phyloP scores from a whole-genome alignment of 371 early-diverging fungal species.

The Mucor ambiguus region DNA sequence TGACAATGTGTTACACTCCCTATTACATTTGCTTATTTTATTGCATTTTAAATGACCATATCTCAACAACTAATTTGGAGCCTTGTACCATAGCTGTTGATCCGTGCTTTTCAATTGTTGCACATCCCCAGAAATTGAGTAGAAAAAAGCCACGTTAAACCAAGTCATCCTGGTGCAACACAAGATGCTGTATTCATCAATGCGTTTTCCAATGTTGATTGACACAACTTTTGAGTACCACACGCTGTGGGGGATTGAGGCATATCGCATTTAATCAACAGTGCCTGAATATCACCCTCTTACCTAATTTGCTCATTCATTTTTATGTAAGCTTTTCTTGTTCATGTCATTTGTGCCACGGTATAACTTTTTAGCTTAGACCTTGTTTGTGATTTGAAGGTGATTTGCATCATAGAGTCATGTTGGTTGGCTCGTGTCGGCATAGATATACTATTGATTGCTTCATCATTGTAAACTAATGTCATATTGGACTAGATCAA shows the following conservation, averaged over 20 bases:
- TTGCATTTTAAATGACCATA: slow-evolving; percentile 8
- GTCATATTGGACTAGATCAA: background rate
- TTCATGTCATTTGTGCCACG: background rate
- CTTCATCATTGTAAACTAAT: background rate
- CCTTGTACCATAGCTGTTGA: slow-evolving; percentile 3
- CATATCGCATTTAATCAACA: background rate
- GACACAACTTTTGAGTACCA: background rate
- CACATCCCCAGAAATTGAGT: slow-evolving; percentile 5
- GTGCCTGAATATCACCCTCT: background rate
- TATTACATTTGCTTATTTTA: slow-evolving; percentile 11
- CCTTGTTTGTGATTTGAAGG: background rate
- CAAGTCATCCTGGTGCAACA: background rate
- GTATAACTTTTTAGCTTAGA: background rate
- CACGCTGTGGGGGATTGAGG: background rate
- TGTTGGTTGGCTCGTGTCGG: background rate
- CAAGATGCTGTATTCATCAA: background rate
- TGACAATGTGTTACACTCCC: slow-evolving; percentile 2
- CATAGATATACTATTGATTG: background rate
- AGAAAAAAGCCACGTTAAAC: background rate
- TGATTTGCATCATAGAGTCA: background rate
- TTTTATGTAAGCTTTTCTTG: background rate
- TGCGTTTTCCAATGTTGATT: background rate
- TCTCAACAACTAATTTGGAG: background rate
- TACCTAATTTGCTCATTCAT: background rate
- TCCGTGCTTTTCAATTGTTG: slow-evolving; percentile 10